Base-by-base conservation (phyloP, 169 alveolate genomes). In the Eimeria maxima region DNA sequence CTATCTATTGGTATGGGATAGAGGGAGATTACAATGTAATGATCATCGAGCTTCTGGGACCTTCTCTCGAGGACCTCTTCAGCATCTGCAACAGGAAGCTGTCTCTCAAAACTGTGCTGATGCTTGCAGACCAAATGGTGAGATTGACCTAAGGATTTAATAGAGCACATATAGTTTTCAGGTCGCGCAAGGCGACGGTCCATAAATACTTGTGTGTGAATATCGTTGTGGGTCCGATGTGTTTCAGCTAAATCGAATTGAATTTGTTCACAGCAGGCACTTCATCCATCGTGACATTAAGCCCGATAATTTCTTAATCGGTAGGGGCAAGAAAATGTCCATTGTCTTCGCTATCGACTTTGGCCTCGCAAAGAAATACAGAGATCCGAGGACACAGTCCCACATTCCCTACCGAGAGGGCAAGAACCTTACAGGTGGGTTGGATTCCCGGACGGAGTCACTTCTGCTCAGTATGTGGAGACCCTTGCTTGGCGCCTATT, bases 381-480 rank as follows among this genome's bases (percentile, higher is more conserved):
- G 99, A 93, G 99, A 98, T 97, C 98, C 99, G 60, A 99, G 98
- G 97, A 99, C 99, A 47, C 99, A 98, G 97, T 99, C 98, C 96
- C 99, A 99, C 97, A 99, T 99, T 81, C 99, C 99, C 38, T 99
- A 99, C 97, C 98, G 99, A 69, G 99, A 99, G 96, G 99, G 99
- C 57, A 99, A 99, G 96, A 98, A 99, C 95, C 98, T 99, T 63
- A 99, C 99, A 50, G 99, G 99, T 53, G 98, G 38, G 92, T 22
- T 4, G 16, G 14, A 4, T 5, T 44, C n/a, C 69, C n/a, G 16
- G 7, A 27, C 10, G 44, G 88, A n/a, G n/a, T 63, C 67, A 78
- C 45, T 38, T 10, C n/a, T 45, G 45, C 24, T 44, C 65, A 78
- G 83, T 2, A 4, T 14, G 24, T 45, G 44, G 20, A 22, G 24